A percentile compares a stretch with the other conserved stretches of the same genome.
Evolutionary conservation across 2,329 filamentous ascomycete species (phyloP).

Genomic region (Trichoderma sp.): DNA sequence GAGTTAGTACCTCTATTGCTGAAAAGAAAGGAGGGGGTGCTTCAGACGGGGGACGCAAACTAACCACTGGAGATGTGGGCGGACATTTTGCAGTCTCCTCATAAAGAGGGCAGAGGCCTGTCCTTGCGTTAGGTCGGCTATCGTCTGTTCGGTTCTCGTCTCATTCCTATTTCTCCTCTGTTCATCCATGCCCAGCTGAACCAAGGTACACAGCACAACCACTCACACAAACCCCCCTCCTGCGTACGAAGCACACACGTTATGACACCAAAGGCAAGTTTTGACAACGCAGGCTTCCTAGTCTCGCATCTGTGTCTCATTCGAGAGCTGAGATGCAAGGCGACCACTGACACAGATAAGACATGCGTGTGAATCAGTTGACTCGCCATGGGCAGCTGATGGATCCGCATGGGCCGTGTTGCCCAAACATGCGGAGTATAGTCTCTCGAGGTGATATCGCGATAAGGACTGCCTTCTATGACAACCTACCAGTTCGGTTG

Average conservation of each 20-base stretch:
- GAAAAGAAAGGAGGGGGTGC: background rate
- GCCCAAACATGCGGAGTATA: background rate
- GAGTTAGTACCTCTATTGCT: background rate
- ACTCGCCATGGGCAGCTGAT: conserved; percentile 1
- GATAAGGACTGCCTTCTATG: background rate
- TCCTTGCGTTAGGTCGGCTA: conserved; percentile 1
- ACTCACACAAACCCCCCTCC: conserved; percentile 10
- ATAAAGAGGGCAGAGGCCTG: background rate
- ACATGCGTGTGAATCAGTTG: background rate
- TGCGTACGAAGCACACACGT: background rate
- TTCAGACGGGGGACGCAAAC: no score
- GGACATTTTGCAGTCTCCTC: background rate
- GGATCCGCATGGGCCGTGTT: no score
- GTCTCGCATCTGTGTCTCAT: conserved; percentile 19
- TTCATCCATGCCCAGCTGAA: conserved; percentile 26
- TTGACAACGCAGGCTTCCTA: conserved; percentile 8
- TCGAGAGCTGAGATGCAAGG: conserved; percentile 1
- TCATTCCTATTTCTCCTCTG: background rate
- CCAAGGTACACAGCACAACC: background rate
- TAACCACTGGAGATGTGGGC: background rate
- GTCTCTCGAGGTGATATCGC: background rate
- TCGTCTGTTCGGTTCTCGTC: background rate
- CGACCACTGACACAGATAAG: background rate
- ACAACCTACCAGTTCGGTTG: background rate
- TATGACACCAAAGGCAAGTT: conserved; percentile 5